These are phyloP conservation scores for Colletotrichum graminicola DNA, from an alignment of 2,329 filamentous ascomycete species.

Conservation along the genomic window DNA sequence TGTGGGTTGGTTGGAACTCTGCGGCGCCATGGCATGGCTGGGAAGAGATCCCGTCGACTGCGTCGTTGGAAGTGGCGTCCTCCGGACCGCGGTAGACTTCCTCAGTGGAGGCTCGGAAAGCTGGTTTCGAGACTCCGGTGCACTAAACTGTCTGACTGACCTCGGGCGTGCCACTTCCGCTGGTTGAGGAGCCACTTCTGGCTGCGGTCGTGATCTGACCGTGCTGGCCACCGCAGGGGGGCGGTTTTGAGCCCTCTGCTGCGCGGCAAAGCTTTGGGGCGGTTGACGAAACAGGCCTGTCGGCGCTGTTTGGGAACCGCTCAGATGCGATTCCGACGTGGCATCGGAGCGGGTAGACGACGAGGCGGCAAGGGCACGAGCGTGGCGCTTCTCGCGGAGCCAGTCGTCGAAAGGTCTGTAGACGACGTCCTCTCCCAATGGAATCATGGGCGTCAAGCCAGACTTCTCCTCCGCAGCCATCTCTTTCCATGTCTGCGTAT, in stretches of 20 bases:
- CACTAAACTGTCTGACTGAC: conserved; percentile 39
- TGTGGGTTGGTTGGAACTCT: conserved; percentile 31
- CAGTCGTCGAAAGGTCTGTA: conserved; percentile 75
- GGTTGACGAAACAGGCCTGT: conserved; percentile 64
- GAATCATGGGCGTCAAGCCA: conserved; percentile 73
- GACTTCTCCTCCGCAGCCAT: conserved; percentile 77
- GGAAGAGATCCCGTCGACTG: conserved; percentile 40
- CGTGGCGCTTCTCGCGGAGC: conserved; percentile 64
- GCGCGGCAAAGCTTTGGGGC: conserved; percentile 75
- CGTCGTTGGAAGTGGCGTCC: conserved; percentile 40
- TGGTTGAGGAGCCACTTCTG: conserved; percentile 27
- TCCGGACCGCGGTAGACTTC: conserved; percentile 24
- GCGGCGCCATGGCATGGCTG: conserved; percentile 24
- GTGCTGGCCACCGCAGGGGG: conserved; percentile 50
- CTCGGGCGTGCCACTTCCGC: conserved; percentile 32
- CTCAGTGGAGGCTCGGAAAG: conserved; percentile 35
- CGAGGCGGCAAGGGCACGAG: conserved; percentile 41
- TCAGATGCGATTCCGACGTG: conserved; percentile 52
- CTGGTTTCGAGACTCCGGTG: conserved; percentile 32
- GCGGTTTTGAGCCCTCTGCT: conserved; percentile 70
- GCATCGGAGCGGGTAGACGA: conserved; percentile 37
- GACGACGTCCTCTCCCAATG: conserved; percentile 71
- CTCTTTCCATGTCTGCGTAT: conserved; percentile 73
- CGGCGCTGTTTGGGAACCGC: conserved; percentile 51
- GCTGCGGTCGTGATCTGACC: conserved; percentile 49